Base-by-base conservation (phyloP, 139 green algal genomes). In the Prasinococcaceae sp. region DNA sequence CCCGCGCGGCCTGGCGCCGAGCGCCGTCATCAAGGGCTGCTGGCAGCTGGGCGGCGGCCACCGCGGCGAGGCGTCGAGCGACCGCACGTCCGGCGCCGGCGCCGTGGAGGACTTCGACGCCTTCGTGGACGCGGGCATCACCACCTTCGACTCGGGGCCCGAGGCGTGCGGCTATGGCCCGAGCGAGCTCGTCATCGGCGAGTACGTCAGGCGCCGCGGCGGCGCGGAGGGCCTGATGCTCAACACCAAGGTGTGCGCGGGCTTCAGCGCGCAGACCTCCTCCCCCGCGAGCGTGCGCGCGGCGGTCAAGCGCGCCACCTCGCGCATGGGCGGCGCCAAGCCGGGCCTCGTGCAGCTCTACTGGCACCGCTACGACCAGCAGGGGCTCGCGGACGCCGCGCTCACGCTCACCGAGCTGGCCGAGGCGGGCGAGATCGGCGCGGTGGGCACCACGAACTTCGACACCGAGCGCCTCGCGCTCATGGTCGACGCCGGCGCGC, bases 391-490 rank as follows among this genome's bases (percentile, higher is more conserved):
- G 24, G 63, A 68, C 33, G 75, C 76, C 12, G 68, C 75, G 8
- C 64, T 66, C 56, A 71, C 78, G 41, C 69, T 93, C 17, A 56
- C 64, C 17, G 76, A 83, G 1, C 51, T 60, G 6, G 33, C 9
- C 33, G 55, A 56, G 0, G 53, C 46, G 14, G 84, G 80, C 20
- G 54, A 64, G 35, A 62, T 92, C 20, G 44, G 55, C 22, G 55
- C 73, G 32, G 55, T 94, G 27, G 83, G 78, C 3, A 61, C 83
- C 17, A 94, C 84, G 36, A 94, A 94, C 72, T 90, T 94, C 68
- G 83, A 92, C 57, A 64, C 78, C 30, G 47, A 56, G 19, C 53
- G 76, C 3, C 47, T 92, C 41, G 24, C 75, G 35, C 66, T 78
- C 47, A 84, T 93, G 52, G 24, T 80, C 17, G 58, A 81, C 12